A percentile compares a stretch with the other conserved stretches of the same genome.
Evolutionary conservation across 108 stramenopile genomes (phyloP).

Genomic region (Discostella stelligeroides): DNA sequence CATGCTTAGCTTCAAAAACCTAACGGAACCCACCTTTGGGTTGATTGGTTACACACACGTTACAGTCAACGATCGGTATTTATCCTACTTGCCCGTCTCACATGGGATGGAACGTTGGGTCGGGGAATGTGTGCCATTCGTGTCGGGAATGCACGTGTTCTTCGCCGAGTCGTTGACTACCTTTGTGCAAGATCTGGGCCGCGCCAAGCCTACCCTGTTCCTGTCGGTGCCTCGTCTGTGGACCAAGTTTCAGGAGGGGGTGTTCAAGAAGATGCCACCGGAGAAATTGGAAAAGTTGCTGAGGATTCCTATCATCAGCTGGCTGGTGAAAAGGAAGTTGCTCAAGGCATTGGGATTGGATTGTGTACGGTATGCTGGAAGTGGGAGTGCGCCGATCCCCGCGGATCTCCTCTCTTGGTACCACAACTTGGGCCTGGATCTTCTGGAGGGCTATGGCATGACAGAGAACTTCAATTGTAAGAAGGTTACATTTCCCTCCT

Average conservation of each 20-base stretch:
- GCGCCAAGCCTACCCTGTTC: constrained; percentile 72
- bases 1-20: constrained; percentile 70
- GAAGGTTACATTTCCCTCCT: not conserved
- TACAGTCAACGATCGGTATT: constrained; percentile 72
- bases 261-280: constrained; percentile 71
- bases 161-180: constrained; percentile 72
- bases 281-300: constrained; percentile 61
- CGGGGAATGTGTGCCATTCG: constrained; percentile 68
- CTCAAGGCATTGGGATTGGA: constrained; percentile 76
- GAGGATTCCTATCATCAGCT: constrained; percentile 65
- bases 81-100: constrained; percentile 76
- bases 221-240: constrained; percentile 80
- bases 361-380: constrained; percentile 67
- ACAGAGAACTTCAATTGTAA: constrained; percentile 85
- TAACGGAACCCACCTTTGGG: constrained; percentile 62
- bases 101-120: constrained; percentile 87
- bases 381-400: constrained; percentile 77
- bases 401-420: constrained; percentile 67
- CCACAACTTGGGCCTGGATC: constrained; percentile 64
- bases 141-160: constrained; percentile 57
- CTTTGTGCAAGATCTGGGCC: constrained; percentile 74
- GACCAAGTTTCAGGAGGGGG: constrained; percentile 84
- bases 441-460: constrained; percentile 85
- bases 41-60: constrained; percentile 46
- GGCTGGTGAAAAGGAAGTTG: constrained; percentile 66